Base-by-base conservation (phyloP, 2,329 filamentous ascomycete species). In the Sarocladiaceae sp. region DNA sequence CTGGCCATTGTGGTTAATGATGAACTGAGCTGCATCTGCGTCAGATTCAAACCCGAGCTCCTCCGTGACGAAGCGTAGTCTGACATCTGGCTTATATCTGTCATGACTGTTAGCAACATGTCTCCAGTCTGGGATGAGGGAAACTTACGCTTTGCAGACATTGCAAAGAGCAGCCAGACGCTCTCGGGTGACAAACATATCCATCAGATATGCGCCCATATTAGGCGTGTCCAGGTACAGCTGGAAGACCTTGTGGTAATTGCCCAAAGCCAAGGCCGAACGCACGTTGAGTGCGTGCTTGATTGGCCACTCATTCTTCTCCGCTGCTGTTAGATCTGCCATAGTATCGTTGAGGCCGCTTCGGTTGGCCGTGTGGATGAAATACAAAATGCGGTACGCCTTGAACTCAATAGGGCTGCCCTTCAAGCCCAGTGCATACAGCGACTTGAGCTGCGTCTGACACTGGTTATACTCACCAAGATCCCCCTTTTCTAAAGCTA, bases 381-480 rank as follows among this genome's bases (percentile, higher is more conserved):
- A 96, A 82, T 99, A 99, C 68, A 99, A 80, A 74, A 99, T 97
- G 82, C 94, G 93, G 79, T 99, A 99, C 58, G 93, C 94, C 82
- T 94, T 94, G 75, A 99, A 99, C 73, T 99, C 94, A 74, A 89
- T 86, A 66, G 89, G 84, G 71, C 92, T 91, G 64, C 93, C 94
- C 66, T 90, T 90, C 68, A 96, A 76, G 60, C 89, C 88, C 74
- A 90, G 83, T 69, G 83, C 83, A 73, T 99, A 97, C 64, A 99
- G 77, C 59, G 88, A 90, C 71, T 90, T 90, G 67, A 99, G 79
- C 76, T 99, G 94, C 64, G 94, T 97, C 78, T 99, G 94, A 73
- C 94, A 99, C 81, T 99, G 94, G 78, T 99, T 99, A 94, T 99
- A 99, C 94, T 99, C 94, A 99, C 94, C 93, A 77, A 97, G 83